Percentiles rank a stretch among this genome's conserved stretches.
Evolutionary conservation across 1,139 yeast genomes (phyloP).

Genomic region (Hemisphaericaspora subhashii): DNA sequence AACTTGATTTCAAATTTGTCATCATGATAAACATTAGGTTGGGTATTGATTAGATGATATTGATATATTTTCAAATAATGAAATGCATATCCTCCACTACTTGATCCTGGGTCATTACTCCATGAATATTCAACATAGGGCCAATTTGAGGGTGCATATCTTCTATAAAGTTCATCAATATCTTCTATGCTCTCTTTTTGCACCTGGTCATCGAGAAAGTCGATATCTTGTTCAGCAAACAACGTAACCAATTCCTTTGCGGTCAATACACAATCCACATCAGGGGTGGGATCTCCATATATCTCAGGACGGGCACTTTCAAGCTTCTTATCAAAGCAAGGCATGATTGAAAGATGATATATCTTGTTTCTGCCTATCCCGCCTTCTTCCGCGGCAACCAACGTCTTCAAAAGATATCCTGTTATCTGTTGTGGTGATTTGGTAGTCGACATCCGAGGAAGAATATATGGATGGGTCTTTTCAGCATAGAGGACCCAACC

Average conservation of each 20-base stretch:
- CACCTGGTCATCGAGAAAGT: slow-evolving; percentile 19
- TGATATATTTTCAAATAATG: slow-evolving; percentile 51
- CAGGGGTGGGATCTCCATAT: slow-evolving; percentile 30
- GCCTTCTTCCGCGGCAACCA: slow-evolving; percentile 46
- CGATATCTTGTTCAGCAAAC: slow-evolving; percentile 48
- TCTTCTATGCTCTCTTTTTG: slow-evolving; percentile 13
- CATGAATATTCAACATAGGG: slow-evolving; percentile 59
- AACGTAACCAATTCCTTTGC: slow-evolving; percentile 82
- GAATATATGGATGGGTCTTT: slow-evolving; percentile 85
- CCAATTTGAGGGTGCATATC: slow-evolving; percentile 57
- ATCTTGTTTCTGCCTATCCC: slow-evolving; percentile 38
- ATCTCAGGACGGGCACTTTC: slow-evolving; percentile 88
- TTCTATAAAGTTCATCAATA: slow-evolving; percentile 27
- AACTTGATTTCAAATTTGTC: slow-evolving; percentile 24
- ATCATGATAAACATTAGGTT: slow-evolving; percentile 20
- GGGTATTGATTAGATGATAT: slow-evolving; percentile 23
- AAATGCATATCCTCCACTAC: slow-evolving; percentile 86
- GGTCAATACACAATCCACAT: slow-evolving; percentile 93
- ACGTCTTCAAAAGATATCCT: slow-evolving; percentile 69
- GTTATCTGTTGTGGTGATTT: slow-evolving; percentile 95
- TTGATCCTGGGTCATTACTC: slow-evolving; percentile 75
- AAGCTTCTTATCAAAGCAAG: slow-evolving; percentile 93
- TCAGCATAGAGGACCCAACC: slow-evolving; percentile 97
- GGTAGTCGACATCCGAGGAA: slow-evolving; percentile 60
- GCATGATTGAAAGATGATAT: slow-evolving; percentile 89